Evolutionary conservation across 2,329 filamentous ascomycete species (phyloP), one percentile per base, ranked within the genome.

Genomic region (Fusarium fracticaudum): DNA sequence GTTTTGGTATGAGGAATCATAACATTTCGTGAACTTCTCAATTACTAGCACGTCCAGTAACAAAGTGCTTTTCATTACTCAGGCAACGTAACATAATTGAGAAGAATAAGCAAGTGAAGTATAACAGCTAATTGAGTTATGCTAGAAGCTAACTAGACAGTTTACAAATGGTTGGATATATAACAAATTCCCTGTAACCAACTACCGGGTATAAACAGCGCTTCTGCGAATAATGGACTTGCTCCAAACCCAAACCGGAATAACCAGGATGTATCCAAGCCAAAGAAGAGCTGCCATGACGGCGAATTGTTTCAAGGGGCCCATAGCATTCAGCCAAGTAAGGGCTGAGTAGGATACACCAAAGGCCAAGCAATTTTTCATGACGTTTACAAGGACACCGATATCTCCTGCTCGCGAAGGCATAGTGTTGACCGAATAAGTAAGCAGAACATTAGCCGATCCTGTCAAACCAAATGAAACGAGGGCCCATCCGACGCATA

Each of bases 291-390:
- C 24, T 50, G 50, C 43, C 61, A 66, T 67, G 1, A 37, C 44
- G 3, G 37, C 61, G 5, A 67, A 66, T 10, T 67, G 64, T 4
- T 67, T 50, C 1, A 66, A 4, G 13, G 37, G 18, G 0, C 64
- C 64, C 18, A 67, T 59, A 6, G 22, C 14, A 2, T 43, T 15
- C 50, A 67, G 44, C 64, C 61, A 67, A 7, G 50, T 24, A 2
- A 67, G 2, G 4, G 64, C 57, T 4, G 64, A 26, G 26, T 66
- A 67, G 3, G 61, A 67, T 40, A 67, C 61, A 38, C 50, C 48
- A n/a, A 67, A 67, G 3, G 50, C 64, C 3, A 67, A 6, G 7
- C 50, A 66, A 12, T 66, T 67, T 20, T 67, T 66, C 64, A 66
- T 67, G 15, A 50, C 43, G 18, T 67, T 66, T 3, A 67, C 64